phyloP scores from a whole-genome alignment of 139 green algal species.

The Edaphochlamys debaryana region DNA sequence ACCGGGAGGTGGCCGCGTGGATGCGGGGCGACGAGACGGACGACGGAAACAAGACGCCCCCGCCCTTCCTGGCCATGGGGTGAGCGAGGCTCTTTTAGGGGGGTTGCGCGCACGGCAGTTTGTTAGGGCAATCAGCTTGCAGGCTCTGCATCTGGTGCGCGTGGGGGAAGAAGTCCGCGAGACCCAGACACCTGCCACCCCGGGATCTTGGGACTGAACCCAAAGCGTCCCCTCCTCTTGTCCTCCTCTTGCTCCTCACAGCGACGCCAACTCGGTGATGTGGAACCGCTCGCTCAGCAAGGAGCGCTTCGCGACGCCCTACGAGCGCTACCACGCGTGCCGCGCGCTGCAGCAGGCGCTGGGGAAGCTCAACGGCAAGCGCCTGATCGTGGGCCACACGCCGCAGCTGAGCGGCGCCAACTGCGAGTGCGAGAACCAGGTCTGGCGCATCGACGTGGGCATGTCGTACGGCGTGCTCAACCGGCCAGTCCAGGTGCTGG shows the following conservation, averaged over 20 bases:
- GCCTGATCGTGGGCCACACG: constrained; percentile 92
- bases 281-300: constrained; percentile 87
- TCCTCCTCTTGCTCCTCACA: too few species aligned
- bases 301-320: constrained; percentile 65
- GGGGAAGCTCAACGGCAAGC: constrained; percentile 65
- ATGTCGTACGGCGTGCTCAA: constrained; percentile 91
- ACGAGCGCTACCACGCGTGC: constrained; percentile 76
- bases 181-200: too few species aligned
- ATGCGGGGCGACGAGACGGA: constrained; percentile 76
- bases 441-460: constrained; percentile 94
- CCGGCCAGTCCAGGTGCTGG: constrained; percentile 64
- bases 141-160: too few species aligned
- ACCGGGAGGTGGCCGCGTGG: constrained; percentile 88
- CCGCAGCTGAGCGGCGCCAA: constrained; percentile 89
- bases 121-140: too few species aligned
- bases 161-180: too few species aligned
- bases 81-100: constrained; percentile 39
- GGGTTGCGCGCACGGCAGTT: too few species aligned
- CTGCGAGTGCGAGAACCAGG: constrained; percentile 80
- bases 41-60: constrained; percentile 53
- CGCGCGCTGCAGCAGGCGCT: constrained; percentile 71
- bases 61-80: constrained; percentile 92
- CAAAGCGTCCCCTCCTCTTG: too few species aligned
- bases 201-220: too few species aligned
- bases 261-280: constrained; percentile 83